Evolutionary conservation across 2,329 filamentous ascomycete genomes (phyloP).

Genomic region (Chlorencoelia australis): DNA sequence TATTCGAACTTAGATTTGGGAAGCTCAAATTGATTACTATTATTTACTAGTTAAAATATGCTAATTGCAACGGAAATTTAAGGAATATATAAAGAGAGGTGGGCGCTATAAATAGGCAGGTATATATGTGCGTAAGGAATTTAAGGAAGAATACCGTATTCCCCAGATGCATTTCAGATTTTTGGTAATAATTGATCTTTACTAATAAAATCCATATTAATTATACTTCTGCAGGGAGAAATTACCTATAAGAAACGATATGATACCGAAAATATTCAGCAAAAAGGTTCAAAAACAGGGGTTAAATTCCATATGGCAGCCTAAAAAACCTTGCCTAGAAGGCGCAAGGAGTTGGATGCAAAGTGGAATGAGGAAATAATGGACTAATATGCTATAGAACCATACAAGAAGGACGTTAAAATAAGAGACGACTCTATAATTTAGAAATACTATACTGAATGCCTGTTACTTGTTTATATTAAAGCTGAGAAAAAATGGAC

Average conservation of each 20-base stretch:
- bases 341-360: not conserved
- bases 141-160: not conserved
- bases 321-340: not conserved
- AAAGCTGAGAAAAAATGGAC: not conserved
- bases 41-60: not conserved
- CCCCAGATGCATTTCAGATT: too few species aligned
- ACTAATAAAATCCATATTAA: not conserved
- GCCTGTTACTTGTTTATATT: constrained; percentile 2
- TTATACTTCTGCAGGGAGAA: not conserved
- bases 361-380: not conserved
- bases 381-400: constrained; percentile 3
- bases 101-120: not conserved
- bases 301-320: too few species aligned
- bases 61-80: not conserved
- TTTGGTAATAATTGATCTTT: not conserved
- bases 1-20: not conserved
- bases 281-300: not conserved
- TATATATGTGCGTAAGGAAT: not conserved
- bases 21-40: not conserved
- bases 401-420: not conserved
- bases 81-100: not conserved
- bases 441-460: constrained; percentile 6
- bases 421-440: constrained; percentile 2
- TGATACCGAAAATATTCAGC: not conserved
- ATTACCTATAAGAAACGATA: not conserved